Evolutionary conservation across 352 stramenopile genomes (phyloP).

Genomic region (Phytophthora boehmeriae): DNA sequence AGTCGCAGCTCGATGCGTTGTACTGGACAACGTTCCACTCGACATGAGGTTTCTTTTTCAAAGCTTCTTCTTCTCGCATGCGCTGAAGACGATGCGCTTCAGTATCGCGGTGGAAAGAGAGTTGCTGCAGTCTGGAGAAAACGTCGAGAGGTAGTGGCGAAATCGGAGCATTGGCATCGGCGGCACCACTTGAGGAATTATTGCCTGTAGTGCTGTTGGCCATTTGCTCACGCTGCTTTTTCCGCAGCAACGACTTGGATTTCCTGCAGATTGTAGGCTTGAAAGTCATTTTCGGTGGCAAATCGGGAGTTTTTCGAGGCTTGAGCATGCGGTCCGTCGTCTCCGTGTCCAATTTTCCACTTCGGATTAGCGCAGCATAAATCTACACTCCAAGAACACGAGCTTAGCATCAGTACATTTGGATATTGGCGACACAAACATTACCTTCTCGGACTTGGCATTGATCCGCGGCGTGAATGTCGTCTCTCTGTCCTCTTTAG

Average conservation of each 20-base stretch:
- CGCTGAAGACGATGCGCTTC: constrained; percentile 12
- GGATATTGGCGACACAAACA: not conserved
- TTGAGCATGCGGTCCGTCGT: constrained; percentile 28
- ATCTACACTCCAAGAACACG: constrained; percentile 33
- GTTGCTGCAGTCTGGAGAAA: constrained; percentile 40
- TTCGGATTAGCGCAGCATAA: constrained; percentile 51
- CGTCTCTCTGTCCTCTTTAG: constrained; percentile 37
- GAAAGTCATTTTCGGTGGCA: constrained; percentile 38
- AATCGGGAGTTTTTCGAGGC: constrained; percentile 22
- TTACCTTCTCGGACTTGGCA: constrained; percentile 46
- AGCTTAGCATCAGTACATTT: not conserved
- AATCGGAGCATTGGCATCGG: not conserved
- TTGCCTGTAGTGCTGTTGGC: not conserved
- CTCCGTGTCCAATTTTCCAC: constrained; percentile 35
- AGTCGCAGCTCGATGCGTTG: constrained; percentile 31
- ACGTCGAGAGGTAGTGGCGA: constrained; percentile 27
- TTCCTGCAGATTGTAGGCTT: constrained; percentile 47
- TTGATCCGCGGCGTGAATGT: constrained; percentile 65
- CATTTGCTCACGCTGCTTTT: constrained; percentile 31
- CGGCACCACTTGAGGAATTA: not conserved
- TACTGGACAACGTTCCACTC: constrained; percentile 50
- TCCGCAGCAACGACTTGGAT: constrained; percentile 42
- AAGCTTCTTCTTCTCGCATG: constrained; percentile 9
- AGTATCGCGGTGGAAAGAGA: constrained; percentile 24
- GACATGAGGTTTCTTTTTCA: constrained; percentile 2